A percentile compares a stretch with the other conserved stretches of the same genome.
Evolutionary conservation across 1,284 basidiomycete species (phyloP).

Genomic region (Phylloporus sp.): DNA sequence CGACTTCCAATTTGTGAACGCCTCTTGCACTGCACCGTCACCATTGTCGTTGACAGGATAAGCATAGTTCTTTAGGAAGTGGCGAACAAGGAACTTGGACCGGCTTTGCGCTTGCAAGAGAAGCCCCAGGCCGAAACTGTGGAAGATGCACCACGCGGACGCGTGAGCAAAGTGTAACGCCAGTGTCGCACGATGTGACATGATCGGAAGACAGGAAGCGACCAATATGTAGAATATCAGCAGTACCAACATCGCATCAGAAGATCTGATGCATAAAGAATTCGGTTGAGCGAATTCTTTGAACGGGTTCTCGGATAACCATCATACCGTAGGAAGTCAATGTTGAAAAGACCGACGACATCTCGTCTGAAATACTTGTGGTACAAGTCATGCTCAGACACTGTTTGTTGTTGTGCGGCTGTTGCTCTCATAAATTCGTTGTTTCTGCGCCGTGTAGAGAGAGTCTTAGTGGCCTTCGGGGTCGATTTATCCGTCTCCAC

Average conservation of each 20-base stretch:
- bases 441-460: background rate
- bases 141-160: conserved; percentile 85
- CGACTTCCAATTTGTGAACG: conserved; percentile 94
- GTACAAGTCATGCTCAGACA: conserved; percentile 88
- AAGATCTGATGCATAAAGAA: conserved; percentile 47
- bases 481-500: conserved; percentile 53
- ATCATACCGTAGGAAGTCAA: conserved; percentile 83
- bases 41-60: conserved; percentile 68
- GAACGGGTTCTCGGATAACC: background rate
- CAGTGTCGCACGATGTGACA: conserved; percentile 50
- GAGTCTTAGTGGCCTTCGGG: conserved; percentile 10
- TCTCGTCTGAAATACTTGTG: conserved; percentile 93
- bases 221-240: conserved; percentile 58
- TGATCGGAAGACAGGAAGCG: conserved; percentile 49
- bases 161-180: conserved; percentile 83
- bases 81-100: conserved; percentile 89
- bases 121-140: conserved; percentile 87
- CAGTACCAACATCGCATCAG: conserved; percentile 70
- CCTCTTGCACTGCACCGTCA: conserved; percentile 83
- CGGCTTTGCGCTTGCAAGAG: conserved; percentile 86
- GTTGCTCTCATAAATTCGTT: conserved; percentile 10
- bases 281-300: conserved; percentile 29
- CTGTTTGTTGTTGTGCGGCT: conserved; percentile 23
- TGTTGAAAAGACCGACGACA: conserved; percentile 77
- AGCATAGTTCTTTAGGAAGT: conserved; percentile 92